Evolutionary conservation across 495 filamentous ascomycete species (phyloP).

Genomic region (Talaromyces nanjingensis): DNA sequence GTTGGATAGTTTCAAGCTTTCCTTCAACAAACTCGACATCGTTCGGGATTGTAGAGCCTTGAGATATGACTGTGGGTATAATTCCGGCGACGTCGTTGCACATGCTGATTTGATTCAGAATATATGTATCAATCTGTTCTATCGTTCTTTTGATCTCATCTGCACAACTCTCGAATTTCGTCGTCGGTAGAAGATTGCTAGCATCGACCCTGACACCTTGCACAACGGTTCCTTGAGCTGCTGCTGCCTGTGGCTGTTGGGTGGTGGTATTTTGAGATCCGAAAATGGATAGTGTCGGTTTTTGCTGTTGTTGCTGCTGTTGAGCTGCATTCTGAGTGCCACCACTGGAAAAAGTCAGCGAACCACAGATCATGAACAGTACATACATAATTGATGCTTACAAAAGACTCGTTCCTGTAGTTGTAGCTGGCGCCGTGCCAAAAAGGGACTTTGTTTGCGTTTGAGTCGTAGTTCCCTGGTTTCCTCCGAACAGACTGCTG

Average conservation of each 20-base stretch:
- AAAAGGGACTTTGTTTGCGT: slow-evolving; percentile 33
- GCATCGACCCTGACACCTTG: slow-evolving; percentile 72
- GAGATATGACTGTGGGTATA: slow-evolving; percentile 53
- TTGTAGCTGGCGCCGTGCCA: slow-evolving; percentile 20
- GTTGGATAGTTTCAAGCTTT: slow-evolving; percentile 67
- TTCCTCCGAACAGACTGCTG: slow-evolving; percentile 20
- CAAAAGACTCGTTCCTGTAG: slow-evolving; percentile 40
- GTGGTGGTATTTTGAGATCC: slow-evolving; percentile 24
- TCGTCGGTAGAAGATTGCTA: slow-evolving; percentile 71
- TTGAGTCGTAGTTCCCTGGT: slow-evolving; percentile 29
- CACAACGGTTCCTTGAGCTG: slow-evolving; percentile 35
- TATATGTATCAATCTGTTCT: slow-evolving; percentile 63
- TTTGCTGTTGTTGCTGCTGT: slow-evolving; percentile 28
- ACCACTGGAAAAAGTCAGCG: slow-evolving; percentile 16
- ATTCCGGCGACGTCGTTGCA: slow-evolving; percentile 38
- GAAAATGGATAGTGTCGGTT: slow-evolving; percentile 35
- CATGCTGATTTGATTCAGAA: slow-evolving; percentile 60
- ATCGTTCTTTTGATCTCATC: slow-evolving; percentile 75
- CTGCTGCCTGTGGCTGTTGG: slow-evolving; percentile 42
- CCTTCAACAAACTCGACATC: slow-evolving; percentile 69
- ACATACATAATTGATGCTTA: slow-evolving; percentile 23
- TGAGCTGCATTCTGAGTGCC: slow-evolving; percentile 20
- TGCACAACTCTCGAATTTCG: slow-evolving; percentile 81
- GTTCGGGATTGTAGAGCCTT: slow-evolving; percentile 57
- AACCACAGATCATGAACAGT: background rate